A percentile compares a stretch with the other conserved stretches of the same genome.
Evolutionary conservation across 2,329 filamentous ascomycete species (phyloP).

Genomic region (Cylindrodendrum hubeiense): DNA sequence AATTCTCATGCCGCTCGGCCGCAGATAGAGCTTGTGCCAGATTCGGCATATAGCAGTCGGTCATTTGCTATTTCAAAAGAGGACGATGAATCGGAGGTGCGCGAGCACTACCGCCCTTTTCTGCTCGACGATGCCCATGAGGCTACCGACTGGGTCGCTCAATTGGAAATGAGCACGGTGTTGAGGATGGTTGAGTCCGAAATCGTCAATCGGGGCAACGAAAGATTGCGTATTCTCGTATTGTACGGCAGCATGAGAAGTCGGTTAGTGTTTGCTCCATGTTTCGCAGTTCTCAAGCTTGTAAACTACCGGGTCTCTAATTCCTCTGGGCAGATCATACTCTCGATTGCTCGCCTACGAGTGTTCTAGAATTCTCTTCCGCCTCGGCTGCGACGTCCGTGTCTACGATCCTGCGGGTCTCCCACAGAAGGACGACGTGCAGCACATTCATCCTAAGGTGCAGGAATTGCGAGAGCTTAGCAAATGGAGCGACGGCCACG

Average conservation of each 20-base stretch:
- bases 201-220: conserved; percentile 52
- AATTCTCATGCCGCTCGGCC: conserved; percentile 45
- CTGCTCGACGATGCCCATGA: conserved; percentile 55
- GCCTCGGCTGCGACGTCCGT: conserved; percentile 75
- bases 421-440: conserved; percentile 72
- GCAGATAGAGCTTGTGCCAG: conserved; percentile 28
- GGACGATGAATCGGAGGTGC: conserved; percentile 61
- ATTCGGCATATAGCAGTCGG: conserved; percentile 39
- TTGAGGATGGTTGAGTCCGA: conserved; percentile 61
- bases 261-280: conserved; percentile 38
- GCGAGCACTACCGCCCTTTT: conserved; percentile 69
- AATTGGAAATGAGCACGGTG: conserved; percentile 66
- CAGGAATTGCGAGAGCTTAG: conserved; percentile 72
- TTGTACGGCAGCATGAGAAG: conserved; percentile 70
- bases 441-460: conserved; percentile 70
- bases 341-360: conserved; percentile 72
- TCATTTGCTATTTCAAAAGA: conserved; percentile 57
- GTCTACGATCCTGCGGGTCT: conserved; percentile 70
- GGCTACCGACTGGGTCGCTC: conserved; percentile 65
- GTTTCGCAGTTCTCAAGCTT: background rate
- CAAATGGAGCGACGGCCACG: conserved; percentile 74
- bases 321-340: conserved; percentile 59
- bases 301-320: background rate
- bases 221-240: conserved; percentile 67
- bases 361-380: conserved; percentile 69